Evolutionary conservation across 2,329 filamentous ascomycete species (phyloP).

Genomic region (Penicillium hesseltinei): DNA sequence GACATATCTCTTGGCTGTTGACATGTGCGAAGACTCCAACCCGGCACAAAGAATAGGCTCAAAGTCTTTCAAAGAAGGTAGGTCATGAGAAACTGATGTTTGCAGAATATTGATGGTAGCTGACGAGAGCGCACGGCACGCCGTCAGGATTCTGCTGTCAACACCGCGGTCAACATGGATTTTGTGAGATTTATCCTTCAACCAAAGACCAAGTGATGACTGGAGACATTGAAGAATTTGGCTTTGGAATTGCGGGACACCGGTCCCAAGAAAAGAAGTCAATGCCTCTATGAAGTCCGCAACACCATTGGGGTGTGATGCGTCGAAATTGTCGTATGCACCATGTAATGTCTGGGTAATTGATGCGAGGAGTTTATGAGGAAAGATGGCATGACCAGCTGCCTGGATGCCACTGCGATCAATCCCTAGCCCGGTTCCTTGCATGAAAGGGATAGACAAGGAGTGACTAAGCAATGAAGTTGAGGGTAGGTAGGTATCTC

Average conservation of each 20-base stretch:
- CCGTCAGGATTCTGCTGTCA: slow-evolving; percentile 33
- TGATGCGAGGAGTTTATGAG: slow-evolving; percentile 62
- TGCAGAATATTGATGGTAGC: slow-evolving; percentile 34
- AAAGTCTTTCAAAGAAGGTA: slow-evolving; percentile 50
- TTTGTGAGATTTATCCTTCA: slow-evolving; percentile 33
- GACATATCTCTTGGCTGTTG: slow-evolving; percentile 53
- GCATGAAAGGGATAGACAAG: slow-evolving; percentile 35
- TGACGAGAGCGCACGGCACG: slow-evolving; percentile 36
- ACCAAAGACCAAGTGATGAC: slow-evolving; percentile 33
- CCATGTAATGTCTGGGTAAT: slow-evolving; percentile 53
- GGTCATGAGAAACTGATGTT: slow-evolving; percentile 27
- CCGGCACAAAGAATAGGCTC: slow-evolving; percentile 53
- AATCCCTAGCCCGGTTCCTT: slow-evolving; percentile 9
- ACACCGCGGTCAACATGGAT: slow-evolving; percentile 28
- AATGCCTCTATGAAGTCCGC: slow-evolving; percentile 55
- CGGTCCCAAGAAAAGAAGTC: slow-evolving; percentile 53
- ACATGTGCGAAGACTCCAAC: slow-evolving; percentile 52
- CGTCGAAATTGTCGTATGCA: slow-evolving; percentile 53
- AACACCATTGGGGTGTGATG: slow-evolving; percentile 41
- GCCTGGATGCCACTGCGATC: slow-evolving; percentile 5
- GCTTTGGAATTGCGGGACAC: slow-evolving; percentile 51
- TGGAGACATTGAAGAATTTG: slow-evolving; percentile 62
- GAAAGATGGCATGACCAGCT: slow-evolving; percentile 14
- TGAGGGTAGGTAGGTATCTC: slow-evolving; percentile 37
- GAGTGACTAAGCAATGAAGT: slow-evolving; percentile 34